These are phyloP conservation scores for Castanea sativa DNA, from an alignment of 306 rosid species.

Conservation along the genomic window DNA sequence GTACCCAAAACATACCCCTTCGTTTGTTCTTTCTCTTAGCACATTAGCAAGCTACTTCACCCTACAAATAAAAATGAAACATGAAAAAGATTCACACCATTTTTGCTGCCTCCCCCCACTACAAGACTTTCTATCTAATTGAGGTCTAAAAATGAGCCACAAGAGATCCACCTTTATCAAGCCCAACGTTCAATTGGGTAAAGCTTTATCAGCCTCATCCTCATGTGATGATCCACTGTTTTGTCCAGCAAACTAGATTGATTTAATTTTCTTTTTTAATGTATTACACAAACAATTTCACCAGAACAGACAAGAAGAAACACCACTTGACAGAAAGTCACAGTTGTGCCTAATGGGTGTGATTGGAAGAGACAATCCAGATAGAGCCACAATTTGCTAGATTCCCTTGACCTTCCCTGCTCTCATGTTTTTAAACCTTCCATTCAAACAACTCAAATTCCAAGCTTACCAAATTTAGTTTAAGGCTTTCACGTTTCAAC, in stretches of 20 bases:
- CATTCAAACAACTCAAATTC: background rate
- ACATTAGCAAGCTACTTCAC: background rate
- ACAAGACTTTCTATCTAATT: background rate
- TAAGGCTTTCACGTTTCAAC: background rate
- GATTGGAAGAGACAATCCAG: background rate
- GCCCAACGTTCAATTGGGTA: no score
- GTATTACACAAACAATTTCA: background rate
- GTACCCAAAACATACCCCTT: slow-evolving; percentile 1
- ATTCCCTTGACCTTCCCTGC: background rate
- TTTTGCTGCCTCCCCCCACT: no score
- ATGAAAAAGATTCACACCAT: background rate
- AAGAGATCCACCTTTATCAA: background rate
- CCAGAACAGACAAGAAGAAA: background rate
- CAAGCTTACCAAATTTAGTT: background rate
- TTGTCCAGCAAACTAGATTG: background rate
- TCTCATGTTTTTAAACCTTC: background rate
- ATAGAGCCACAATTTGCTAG: background rate
- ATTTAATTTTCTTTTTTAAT: background rate
- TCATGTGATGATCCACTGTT: background rate
- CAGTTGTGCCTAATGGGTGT: background rate
- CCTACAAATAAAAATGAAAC: background rate
- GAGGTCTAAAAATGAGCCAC: background rate
- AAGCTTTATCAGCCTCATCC: background rate
- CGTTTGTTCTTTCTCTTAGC: background rate
- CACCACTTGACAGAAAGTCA: background rate